phyloP scores from a whole-genome alignment of 805 yeast genomes.

The Candida ipomoeae region DNA sequence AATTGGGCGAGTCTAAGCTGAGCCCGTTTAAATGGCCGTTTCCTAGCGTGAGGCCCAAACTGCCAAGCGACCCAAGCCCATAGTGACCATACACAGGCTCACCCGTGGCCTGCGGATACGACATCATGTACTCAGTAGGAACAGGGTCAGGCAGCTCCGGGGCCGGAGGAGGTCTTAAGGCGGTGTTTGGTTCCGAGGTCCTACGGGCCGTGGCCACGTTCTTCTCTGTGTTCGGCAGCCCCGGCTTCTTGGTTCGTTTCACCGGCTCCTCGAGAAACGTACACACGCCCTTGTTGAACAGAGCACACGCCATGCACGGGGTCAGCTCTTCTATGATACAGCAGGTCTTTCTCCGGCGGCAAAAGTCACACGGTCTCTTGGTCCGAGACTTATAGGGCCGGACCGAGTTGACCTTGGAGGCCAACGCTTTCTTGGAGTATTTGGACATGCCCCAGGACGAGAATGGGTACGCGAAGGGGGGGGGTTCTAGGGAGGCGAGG shows the following conservation, averaged over 20 bases:
- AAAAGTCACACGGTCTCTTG: slow-evolving; percentile 34
- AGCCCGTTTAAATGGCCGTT: not conserved
- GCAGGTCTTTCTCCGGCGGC: slow-evolving; percentile 32
- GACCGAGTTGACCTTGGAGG: slow-evolving; percentile 18
- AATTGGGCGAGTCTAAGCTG: not conserved
- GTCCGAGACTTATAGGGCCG: slow-evolving; percentile 33
- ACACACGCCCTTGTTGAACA: slow-evolving; percentile 26
- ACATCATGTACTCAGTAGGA: not conserved
- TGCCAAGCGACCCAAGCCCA: not conserved
- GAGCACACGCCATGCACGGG: slow-evolving; percentile 29
- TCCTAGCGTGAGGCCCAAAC: too few relatives aligned
- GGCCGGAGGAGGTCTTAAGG: not conserved
- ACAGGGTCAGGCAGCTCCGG: not conserved
- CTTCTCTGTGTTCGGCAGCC: not conserved
- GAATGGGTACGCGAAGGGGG: not conserved
- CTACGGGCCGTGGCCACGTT: not conserved
- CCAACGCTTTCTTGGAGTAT: slow-evolving; percentile 15
- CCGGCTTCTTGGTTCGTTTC: slow-evolving; percentile 61
- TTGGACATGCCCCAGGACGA: slow-evolving; percentile 7
- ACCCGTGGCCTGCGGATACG: not conserved
- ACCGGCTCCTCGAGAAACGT: slow-evolving; percentile 32
- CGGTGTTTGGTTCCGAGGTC: not conserved
- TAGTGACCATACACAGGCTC: not conserved
- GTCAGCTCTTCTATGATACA: slow-evolving; percentile 30
- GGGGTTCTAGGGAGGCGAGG: not conserved